A percentile compares a stretch with the other conserved stretches of the same genome.
Evolutionary conservation across 2,329 filamentous ascomycete genomes (phyloP).

Genomic region (Geosmithia morbida): DNA sequence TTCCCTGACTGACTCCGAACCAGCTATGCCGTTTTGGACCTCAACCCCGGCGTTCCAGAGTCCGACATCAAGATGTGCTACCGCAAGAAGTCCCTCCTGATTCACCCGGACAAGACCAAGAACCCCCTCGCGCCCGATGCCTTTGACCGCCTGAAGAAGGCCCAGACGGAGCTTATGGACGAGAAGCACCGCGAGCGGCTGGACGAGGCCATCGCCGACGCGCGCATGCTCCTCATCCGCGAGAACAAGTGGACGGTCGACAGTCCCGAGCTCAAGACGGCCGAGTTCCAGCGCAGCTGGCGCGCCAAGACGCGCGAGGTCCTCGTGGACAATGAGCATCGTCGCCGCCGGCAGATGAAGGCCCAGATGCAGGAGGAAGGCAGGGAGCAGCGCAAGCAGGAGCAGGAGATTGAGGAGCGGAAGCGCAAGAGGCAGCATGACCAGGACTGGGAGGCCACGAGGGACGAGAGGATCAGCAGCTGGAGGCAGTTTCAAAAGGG

Average conservation of each 20-base stretch:
- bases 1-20: not conserved
- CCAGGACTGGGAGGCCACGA: slow-evolving; percentile 85
- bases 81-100: slow-evolving; percentile 95
- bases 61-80: slow-evolving; percentile 92
- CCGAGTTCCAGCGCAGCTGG: slow-evolving; percentile 75
- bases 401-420: slow-evolving; percentile 68
- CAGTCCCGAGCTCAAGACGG: slow-evolving; percentile 71
- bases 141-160: slow-evolving; percentile 93
- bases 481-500: slow-evolving; percentile 86
- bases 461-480: slow-evolving; percentile 82
- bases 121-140: slow-evolving; percentile 86
- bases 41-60: slow-evolving; percentile 88
- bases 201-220: slow-evolving; percentile 92
- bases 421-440: slow-evolving; percentile 87
- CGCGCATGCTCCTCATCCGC: slow-evolving; percentile 84
- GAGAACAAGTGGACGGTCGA: slow-evolving; percentile 90
- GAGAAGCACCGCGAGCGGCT: slow-evolving; percentile 79
- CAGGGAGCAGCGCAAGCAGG: slow-evolving; percentile 69
- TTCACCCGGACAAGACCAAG: slow-evolving; percentile 95
- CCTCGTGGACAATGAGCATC: slow-evolving; percentile 82
- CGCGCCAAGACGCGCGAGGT: slow-evolving; percentile 80
- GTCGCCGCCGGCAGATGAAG: slow-evolving; percentile 72
- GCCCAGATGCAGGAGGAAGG: slow-evolving; percentile 96
- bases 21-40: slow-evolving; percentile 85
- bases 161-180: slow-evolving; percentile 80